phyloP scores from a whole-genome alignment of 1,284 basidiomycete species.

The Puccinia novopanici region DNA sequence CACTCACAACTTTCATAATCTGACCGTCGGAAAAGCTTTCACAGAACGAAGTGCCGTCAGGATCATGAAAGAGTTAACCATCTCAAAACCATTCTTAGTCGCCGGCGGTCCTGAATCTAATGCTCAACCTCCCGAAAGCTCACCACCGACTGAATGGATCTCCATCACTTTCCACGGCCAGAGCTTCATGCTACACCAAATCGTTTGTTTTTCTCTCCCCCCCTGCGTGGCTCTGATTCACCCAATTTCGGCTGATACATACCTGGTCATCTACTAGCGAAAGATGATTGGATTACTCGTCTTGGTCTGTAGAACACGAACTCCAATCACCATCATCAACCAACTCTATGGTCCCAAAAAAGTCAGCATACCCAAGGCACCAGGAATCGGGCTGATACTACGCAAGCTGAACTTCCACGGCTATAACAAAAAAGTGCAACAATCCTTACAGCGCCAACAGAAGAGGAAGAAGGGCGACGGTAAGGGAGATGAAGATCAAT shows the following conservation, averaged over 20 bases:
- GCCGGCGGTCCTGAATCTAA: not conserved
- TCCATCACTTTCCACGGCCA: slow-evolving; percentile 92
- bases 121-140: not conserved
- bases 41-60: slow-evolving; percentile 77
- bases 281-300: slow-evolving; percentile 95
- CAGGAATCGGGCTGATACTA: slow-evolving; percentile 88
- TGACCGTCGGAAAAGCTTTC: slow-evolving; percentile 84
- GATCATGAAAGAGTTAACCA: slow-evolving; percentile 81
- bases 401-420: slow-evolving; percentile 84
- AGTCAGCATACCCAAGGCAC: slow-evolving; percentile 92
- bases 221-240: too few species aligned
- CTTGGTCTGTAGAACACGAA: slow-evolving; percentile 72
- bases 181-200: slow-evolving; percentile 97
- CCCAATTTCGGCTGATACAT: too few species aligned
- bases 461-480: not conserved
- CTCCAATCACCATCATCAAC: slow-evolving; percentile 70
- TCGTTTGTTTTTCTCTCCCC: slow-evolving; percentile 59
- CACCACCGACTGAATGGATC: slow-evolving; percentile 77
- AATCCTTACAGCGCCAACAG: slow-evolving; percentile 53
- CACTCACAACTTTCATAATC: slow-evolving; percentile 89
- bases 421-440: slow-evolving; percentile 71
- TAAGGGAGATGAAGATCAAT: slow-evolving; percentile 9
- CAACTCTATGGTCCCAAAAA: slow-evolving; percentile 68
- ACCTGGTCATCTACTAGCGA: slow-evolving; percentile 64
- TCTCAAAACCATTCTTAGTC: slow-evolving; percentile 59